Conservation (phyloP, 2,329 filamentous ascomycete genomes). For the Pseudogymnoascus sp. region DNA sequence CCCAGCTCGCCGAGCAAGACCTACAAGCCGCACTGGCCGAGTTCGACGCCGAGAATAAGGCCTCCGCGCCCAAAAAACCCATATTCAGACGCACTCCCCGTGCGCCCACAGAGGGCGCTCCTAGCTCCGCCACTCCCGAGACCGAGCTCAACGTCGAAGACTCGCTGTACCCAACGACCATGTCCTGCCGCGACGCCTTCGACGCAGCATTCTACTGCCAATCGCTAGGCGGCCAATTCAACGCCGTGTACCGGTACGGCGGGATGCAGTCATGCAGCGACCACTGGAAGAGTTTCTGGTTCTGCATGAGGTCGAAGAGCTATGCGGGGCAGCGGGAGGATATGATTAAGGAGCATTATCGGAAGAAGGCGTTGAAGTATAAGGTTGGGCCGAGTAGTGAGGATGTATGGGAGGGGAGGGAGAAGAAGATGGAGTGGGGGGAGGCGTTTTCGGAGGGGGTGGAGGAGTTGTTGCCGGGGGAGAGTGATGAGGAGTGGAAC, state of each 20-base stretch:
- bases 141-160: conserved; percentile 44
- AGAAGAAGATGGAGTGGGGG: conserved; percentile 46
- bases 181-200: conserved; percentile 87
- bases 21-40: conserved; percentile 28
- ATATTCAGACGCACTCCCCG: conserved; percentile 16
- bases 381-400: conserved; percentile 67
- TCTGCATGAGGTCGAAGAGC: conserved; percentile 81
- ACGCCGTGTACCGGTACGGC: conserved; percentile 83
- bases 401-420: conserved; percentile 78
- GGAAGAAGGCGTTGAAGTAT: conserved; percentile 53
- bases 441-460: conserved; percentile 30
- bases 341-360: conserved; percentile 31
- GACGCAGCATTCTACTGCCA: conserved; percentile 93
- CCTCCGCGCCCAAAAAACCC: conserved; percentile 23
- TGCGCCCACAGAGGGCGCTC: conserved; percentile 12
- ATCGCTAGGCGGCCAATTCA: conserved; percentile 83
- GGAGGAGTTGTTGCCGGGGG: conserved; percentile 32
- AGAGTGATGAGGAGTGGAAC: conserved; percentile 35
- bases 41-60: conserved; percentile 24
- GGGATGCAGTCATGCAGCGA: conserved; percentile 68
- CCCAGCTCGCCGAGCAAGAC: conserved; percentile 28
- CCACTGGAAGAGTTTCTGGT: conserved; percentile 92
- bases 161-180: conserved; percentile 66
- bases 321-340: conserved; percentile 51
- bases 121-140: not conserved